These are phyloP conservation scores for Cladobotryum protrusum DNA, from an alignment of 2,329 filamentous ascomycete genomes.

Conservation along the genomic window DNA sequence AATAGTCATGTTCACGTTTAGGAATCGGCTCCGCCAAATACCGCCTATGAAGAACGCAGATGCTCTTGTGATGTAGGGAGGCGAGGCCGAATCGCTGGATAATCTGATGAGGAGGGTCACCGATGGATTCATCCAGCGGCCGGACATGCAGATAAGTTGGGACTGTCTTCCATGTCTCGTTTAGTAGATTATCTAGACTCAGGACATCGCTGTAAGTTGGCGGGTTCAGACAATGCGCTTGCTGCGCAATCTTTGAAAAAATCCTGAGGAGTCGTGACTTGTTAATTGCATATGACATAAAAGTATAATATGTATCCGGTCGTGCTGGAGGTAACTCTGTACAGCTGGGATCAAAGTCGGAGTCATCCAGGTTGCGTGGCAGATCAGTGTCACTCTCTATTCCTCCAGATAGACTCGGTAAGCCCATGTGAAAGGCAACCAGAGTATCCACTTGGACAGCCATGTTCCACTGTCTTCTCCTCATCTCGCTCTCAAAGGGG, in stretches of 20 bases:
- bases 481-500: slow-evolving; percentile 49
- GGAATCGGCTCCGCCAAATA: slow-evolving; percentile 41
- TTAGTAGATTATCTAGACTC: slow-evolving; percentile 39
- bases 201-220: slow-evolving; percentile 45
- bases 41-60: slow-evolving; percentile 50
- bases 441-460: slow-evolving; percentile 55
- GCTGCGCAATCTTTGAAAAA: slow-evolving; percentile 44
- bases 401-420: slow-evolving; percentile 59
- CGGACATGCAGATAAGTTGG: slow-evolving; percentile 44
- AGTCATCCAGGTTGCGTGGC: slow-evolving; percentile 58
- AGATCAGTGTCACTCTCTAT: slow-evolving; percentile 57
- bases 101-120: slow-evolving; percentile 39
- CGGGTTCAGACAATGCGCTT: slow-evolving; percentile 42
- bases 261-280: slow-evolving; percentile 43
- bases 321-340: slow-evolving; percentile 49
- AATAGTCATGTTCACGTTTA: slow-evolving; percentile 44
- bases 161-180: slow-evolving; percentile 38
- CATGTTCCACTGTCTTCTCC: slow-evolving; percentile 47
- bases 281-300: slow-evolving; percentile 48
- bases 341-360: slow-evolving; percentile 55
- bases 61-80: slow-evolving; percentile 48
- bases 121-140: slow-evolving; percentile 43
- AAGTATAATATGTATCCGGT: slow-evolving; percentile 53
- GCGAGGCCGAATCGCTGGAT: slow-evolving; percentile 49
- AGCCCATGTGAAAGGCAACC: slow-evolving; percentile 60